Conservation (phyloP, 768 basidiomycete genomes). For the Daedaleopsis nitida region DNA sequence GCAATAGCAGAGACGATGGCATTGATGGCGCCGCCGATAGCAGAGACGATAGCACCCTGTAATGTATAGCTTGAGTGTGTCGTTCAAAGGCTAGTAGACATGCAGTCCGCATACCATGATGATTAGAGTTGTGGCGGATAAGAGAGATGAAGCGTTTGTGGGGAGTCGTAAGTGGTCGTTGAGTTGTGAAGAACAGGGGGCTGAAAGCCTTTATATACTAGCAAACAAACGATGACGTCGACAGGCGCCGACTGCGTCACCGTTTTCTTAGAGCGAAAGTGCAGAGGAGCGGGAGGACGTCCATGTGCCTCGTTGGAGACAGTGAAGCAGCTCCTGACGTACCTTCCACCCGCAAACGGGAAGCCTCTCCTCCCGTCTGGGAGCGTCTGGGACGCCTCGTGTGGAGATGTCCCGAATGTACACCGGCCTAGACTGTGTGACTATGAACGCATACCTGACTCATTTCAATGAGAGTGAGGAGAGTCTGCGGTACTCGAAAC, state of each 20-base stretch:
- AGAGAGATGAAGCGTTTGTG: background rate
- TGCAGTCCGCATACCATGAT: slow-evolving; percentile 17
- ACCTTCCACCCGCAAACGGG: background rate
- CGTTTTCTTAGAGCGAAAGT: background rate
- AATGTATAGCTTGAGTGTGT: background rate
- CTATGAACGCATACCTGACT: too few relatives aligned
- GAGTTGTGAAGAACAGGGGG: background rate
- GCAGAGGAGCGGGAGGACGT: background rate
- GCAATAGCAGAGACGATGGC: slow-evolving; percentile 65
- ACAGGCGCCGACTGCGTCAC: background rate
- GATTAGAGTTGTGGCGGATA: background rate
- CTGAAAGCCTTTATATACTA: background rate
- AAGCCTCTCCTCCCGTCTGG: background rate
- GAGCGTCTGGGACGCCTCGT: background rate
- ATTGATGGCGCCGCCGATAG: slow-evolving; percentile 63
- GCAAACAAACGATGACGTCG: background rate
- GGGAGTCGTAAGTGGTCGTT: slow-evolving; percentile 15
- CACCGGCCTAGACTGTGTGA: too few relatives aligned
- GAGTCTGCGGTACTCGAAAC: too few relatives aligned
- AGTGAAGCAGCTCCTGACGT: background rate
- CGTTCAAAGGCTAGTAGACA: background rate
- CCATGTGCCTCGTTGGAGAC: too few relatives aligned
- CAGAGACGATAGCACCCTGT: slow-evolving; percentile 65
- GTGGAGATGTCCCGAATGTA: too few relatives aligned
- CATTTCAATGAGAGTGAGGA: too few relatives aligned